Base-by-base conservation (phyloP, 805 yeast species). In the Scheffersomyces lignosus region DNA sequence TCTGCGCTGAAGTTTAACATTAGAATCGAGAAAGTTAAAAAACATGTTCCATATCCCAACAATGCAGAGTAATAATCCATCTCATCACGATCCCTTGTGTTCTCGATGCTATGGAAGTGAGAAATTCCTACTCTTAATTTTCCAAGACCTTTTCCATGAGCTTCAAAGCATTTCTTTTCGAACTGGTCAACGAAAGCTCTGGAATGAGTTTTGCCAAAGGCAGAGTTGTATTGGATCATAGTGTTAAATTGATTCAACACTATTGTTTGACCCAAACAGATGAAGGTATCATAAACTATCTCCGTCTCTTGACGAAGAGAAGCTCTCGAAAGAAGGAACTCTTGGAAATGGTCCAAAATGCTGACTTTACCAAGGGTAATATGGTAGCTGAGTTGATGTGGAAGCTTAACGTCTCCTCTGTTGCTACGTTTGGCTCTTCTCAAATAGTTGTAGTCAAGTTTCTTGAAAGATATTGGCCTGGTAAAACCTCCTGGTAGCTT, bases 191-290 rank as follows among this genome's bases (percentile, higher is more conserved):
- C n/a, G n/a, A n/a, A 15, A 22, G 15, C 18, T 15, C 18, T 4
- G 27, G 18, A n/a, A 27, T 17, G 30, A 16, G 31, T 13, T 9
- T 10, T 15, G 4, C 13, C n/a, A 9, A 20, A 20, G 10, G 7
- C 9, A 20, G 24, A 10, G 25, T 29, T 15, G 10, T 31, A 31
- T 15, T 22, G 15, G 6, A 12, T 25, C 13, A 5, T 16, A 9
- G 35, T 27, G 15, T 40, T 44, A 27, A 51, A 36, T 17, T 35
- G 39, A 31, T 40, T 53, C 12, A 36, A 18, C 3, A 51, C 31
- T 2, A 48, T 33, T 3, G 43, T 34, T 27, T 41, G 45, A 9
- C 60, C 60, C 15, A 54, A 31, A 29, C 47, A 45, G 4, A 52
- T 29, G 27, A 41, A 40, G 13, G 48, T 29, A 20, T 49, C 48